Base-by-base conservation (phyloP, 2,329 filamentous ascomycete genomes). In the Myriosclerotinia duriaeana region DNA sequence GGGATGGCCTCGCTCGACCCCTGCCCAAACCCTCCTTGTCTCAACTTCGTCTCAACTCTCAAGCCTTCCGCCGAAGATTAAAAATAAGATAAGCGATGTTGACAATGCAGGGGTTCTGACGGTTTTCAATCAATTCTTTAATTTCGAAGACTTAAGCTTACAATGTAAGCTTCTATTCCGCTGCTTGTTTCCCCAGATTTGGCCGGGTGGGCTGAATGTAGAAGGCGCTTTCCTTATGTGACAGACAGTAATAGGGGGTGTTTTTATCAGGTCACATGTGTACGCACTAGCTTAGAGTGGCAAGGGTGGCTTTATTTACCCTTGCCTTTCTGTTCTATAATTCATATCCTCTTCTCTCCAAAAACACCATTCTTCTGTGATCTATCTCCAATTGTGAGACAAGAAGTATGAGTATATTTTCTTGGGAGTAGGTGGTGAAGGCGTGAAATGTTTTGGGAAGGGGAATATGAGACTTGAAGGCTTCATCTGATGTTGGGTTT, bases 1-100 rank as follows among this genome's bases (percentile, higher is more conserved):
- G 30, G 30, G 30, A 34, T 34, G 30, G 30, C 38, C 55, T 38
- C 50, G 42, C 38, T 52, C 42, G 26, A 26, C 44, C 53, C 44
- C 42, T 44, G 42, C 11, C 52, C 12, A 65, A 65, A 65, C 63
- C 40, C 53, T 53, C 53, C 42, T 59, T 65, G 63, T 65, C 53
- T 65, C 63, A 65, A 65, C n/a, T 17, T 40, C 22, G 63, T 65
- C 63, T 65, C 63, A 59, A 65, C 53, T 65, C 53, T 65, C 63
- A 59, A 65, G 2, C n/a, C n/a, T 44, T 36, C 40, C 12, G 50
- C 42, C 20, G 26, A 26, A 56, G 52, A 44, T 26, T 6, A 40
- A 48, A 22, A 40, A 22, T n/a, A 48, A 64, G 61, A 59, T 52
- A 65, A 42, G 63, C 53, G 63, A 65, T 26, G 15, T 58, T 22